Conservation (phyloP, 306 rosid species). For the Canavalia gladiata region DNA sequence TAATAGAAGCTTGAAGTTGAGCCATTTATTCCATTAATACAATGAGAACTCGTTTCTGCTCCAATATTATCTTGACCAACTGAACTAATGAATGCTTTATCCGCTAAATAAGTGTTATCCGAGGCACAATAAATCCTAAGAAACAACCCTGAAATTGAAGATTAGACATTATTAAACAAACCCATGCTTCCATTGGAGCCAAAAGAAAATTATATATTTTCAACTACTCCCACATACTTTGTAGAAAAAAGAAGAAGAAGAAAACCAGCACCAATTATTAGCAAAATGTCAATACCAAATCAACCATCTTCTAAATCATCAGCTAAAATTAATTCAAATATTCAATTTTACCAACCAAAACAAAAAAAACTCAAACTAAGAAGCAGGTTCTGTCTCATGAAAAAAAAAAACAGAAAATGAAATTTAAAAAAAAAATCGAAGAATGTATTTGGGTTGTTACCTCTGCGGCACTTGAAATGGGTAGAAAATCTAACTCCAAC, state of each 20-base stretch:
- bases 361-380: not conserved
- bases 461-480: constrained; percentile 62
- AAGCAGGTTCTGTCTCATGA: constrained; percentile 14
- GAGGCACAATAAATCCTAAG: constrained; percentile 59
- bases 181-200: not conserved
- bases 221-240: not conserved
- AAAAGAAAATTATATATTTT: not conserved
- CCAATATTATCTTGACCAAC: constrained; percentile 55
- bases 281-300: not conserved
- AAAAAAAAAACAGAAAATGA: not conserved
- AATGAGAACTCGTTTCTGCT: constrained; percentile 50
- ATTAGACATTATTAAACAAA: not conserved
- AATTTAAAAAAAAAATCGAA: not conserved
- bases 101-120: constrained; percentile 51
- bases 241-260: not conserved
- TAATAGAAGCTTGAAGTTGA: constrained; percentile 53
- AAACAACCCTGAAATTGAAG: constrained; percentile 61
- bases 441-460: constrained; percentile 48
- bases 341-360: not conserved
- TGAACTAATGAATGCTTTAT: constrained; percentile 52
- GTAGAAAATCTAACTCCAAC: constrained; percentile 55
- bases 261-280: not conserved
- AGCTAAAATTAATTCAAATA: constrained; percentile 4
- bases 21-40: constrained; percentile 68
- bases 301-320: constrained; percentile 4